Conservation (phyloP, 331 rosid species). For the Cucumis variabilis region DNA sequence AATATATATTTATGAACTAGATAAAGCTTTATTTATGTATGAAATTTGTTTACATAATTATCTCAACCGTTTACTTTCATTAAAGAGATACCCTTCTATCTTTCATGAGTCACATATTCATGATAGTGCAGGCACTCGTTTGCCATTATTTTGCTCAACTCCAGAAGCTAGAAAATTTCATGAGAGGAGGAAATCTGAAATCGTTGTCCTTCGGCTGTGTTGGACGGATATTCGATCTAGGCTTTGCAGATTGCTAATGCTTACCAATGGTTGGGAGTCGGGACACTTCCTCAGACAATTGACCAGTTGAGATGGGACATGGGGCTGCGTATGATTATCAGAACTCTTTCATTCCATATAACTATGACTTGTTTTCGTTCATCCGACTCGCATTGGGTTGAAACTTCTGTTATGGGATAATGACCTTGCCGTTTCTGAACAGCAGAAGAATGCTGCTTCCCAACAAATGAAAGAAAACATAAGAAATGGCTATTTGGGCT, state of each 20-base stretch:
- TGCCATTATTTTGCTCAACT: constrained; percentile 72
- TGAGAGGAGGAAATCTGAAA: constrained; percentile 52
- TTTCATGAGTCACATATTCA: constrained; percentile 62
- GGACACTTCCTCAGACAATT: constrained; percentile 81
- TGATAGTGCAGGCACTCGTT: constrained; percentile 71
- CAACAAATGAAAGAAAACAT: constrained; percentile 67
- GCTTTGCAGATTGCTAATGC: constrained; percentile 83
- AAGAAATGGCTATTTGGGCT: constrained; percentile 61
- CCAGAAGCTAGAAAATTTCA: constrained; percentile 57
- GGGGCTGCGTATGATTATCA: constrained; percentile 83
- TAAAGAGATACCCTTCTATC: constrained; percentile 79
- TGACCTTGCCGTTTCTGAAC: constrained; percentile 68
- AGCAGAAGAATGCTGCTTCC: constrained; percentile 57
- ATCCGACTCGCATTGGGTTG: constrained; percentile 76
- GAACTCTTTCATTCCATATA: constrained; percentile 54
- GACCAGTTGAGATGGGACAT: constrained; percentile 93
- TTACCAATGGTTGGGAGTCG: constrained; percentile 59
- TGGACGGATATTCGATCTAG: constrained; percentile 63
- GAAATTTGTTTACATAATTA: too few species aligned
- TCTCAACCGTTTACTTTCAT: constrained; percentile 67
- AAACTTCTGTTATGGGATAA: constrained; percentile 73
- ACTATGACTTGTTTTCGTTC: constrained; percentile 60
- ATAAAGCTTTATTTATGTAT: too few species aligned
- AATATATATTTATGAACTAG: too few species aligned
- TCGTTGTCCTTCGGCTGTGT: constrained; percentile 42